phyloP scores from a whole-genome alignment of 495 filamentous ascomycete genomes.

The Friedmanniomyces endolithicus region DNA sequence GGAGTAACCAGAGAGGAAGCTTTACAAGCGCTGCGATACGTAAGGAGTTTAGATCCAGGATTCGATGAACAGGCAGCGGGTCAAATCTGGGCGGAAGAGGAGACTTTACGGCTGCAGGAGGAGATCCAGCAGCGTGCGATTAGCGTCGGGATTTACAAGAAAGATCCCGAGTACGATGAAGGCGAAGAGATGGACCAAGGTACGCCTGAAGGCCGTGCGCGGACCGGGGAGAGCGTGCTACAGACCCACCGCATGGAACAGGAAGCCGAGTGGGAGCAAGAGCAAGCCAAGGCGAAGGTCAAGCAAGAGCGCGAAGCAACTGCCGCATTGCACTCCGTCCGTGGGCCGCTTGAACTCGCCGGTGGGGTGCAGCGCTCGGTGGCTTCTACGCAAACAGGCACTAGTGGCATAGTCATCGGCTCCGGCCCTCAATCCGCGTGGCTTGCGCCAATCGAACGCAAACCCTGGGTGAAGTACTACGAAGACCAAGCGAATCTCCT shows the following conservation, averaged over 20 bases:
- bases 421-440: neutral
- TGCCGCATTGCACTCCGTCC: slow-evolving; percentile 1
- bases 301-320: neutral
- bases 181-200: slow-evolving; percentile 8
- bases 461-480: slow-evolving; percentile 25
- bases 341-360: slow-evolving; percentile 15
- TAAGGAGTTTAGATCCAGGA: slow-evolving; percentile 49
- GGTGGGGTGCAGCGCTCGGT: slow-evolving; percentile 14
- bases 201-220: slow-evolving; percentile 8
- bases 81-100: slow-evolving; percentile 48
- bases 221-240: slow-evolving; percentile 30
- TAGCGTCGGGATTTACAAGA: slow-evolving; percentile 40
- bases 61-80: slow-evolving; percentile 64
- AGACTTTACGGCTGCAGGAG: slow-evolving; percentile 31
- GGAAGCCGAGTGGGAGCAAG: slow-evolving; percentile 5
- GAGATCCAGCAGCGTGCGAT: slow-evolving; percentile 36
- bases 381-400: neutral
- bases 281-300: slow-evolving; percentile 8
- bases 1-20: slow-evolving; percentile 21
- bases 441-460: slow-evolving; percentile 7
- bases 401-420: slow-evolving; percentile 5
- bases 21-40: slow-evolving; percentile 49
- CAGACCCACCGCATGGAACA: slow-evolving; percentile 35
- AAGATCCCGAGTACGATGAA: slow-evolving; percentile 5
- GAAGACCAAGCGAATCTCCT: slow-evolving; percentile 18